Percentiles rank a stretch among this genome's conserved stretches.
phyloP scores from a whole-genome alignment of 2,329 filamentous ascomycete species.

The Penicillium sp. region DNA sequence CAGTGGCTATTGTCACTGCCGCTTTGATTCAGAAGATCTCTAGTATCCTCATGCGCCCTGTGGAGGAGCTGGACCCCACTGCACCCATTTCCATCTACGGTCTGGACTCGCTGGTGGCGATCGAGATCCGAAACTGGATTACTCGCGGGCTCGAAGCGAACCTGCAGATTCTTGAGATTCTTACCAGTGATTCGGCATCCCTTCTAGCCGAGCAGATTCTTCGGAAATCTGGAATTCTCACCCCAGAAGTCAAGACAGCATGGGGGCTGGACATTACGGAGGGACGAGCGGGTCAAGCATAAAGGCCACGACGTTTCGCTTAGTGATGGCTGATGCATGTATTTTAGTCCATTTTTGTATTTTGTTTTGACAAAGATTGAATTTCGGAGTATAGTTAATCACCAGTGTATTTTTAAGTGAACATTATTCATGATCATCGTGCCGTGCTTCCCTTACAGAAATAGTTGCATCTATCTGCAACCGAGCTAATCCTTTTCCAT shows the following conservation, averaged over 20 bases:
- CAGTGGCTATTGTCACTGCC: slow-evolving; percentile 7
- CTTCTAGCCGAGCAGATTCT: slow-evolving; percentile 21
- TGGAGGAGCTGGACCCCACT: slow-evolving; percentile 18
- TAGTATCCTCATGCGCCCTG: slow-evolving; percentile 20
- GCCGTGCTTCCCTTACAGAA: too few relatives aligned
- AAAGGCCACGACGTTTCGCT: slow-evolving; percentile 1
- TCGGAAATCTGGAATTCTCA: slow-evolving; percentile 22
- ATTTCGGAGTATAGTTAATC: slow-evolving; percentile 1
- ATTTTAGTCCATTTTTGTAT: slow-evolving; percentile 1
- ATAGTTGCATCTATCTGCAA: too few relatives aligned
- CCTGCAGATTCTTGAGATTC: slow-evolving; percentile 25
- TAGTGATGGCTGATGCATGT: neutral
- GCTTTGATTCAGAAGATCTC: slow-evolving; percentile 17
- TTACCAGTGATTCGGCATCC: slow-evolving; percentile 19
- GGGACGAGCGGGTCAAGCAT: slow-evolving; percentile 1
- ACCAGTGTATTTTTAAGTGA: too few relatives aligned
- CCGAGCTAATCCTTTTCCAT: too few relatives aligned
- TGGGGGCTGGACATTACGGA: slow-evolving; percentile 15
- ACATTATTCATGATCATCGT: too few relatives aligned
- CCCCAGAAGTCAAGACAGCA: slow-evolving; percentile 13
- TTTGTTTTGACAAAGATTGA: slow-evolving; percentile 1
- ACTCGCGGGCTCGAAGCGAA: slow-evolving; percentile 19
- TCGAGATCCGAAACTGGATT: slow-evolving; percentile 31
- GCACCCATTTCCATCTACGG: slow-evolving; percentile 21
- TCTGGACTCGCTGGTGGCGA: slow-evolving; percentile 27